phyloP scores from a whole-genome alignment of 495 filamentous ascomycete genomes.

The Trichocladium uniseriatum region DNA sequence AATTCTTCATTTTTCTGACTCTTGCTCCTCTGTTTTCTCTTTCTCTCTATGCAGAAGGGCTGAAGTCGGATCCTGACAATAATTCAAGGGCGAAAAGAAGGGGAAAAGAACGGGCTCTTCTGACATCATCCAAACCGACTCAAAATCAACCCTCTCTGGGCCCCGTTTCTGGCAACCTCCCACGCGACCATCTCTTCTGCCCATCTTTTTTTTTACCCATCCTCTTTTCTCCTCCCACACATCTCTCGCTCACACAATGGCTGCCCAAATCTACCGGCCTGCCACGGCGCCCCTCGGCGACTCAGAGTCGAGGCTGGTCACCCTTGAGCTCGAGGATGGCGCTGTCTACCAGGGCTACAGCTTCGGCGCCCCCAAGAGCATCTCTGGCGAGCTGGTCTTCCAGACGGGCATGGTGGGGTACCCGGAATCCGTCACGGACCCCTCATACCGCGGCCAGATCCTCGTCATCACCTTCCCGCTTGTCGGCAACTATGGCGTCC shows the following conservation, averaged over 20 bases:
- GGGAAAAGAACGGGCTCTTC: slow-evolving; percentile 3
- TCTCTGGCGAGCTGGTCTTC: slow-evolving; percentile 95
- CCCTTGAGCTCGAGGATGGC: slow-evolving; percentile 86
- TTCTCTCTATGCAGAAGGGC: slow-evolving; percentile 11
- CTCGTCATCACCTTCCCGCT: slow-evolving; percentile 95
- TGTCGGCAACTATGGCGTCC: slow-evolving; percentile 97
- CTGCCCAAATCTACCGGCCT: slow-evolving; percentile 42
- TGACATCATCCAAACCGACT: slow-evolving; percentile 3
- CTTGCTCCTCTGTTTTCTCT: slow-evolving; percentile 4
- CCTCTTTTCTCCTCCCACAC: not conserved
- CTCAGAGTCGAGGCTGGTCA: slow-evolving; percentile 48
- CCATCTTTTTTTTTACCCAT: not conserved
- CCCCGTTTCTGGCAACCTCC: not conserved
- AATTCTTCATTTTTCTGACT: slow-evolving; percentile 9
- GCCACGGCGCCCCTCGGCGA: slow-evolving; percentile 42
- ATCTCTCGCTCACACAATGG: slow-evolving; percentile 23
- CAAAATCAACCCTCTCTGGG: not conserved
- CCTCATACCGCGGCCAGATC: slow-evolving; percentile 97
- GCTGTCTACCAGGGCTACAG: slow-evolving; percentile 83
- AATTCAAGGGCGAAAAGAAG: not conserved
- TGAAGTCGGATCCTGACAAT: slow-evolving; percentile 11
- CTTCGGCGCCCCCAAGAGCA: slow-evolving; percentile 86
- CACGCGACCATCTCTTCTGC: not conserved
- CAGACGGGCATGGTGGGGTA: slow-evolving; percentile 99
- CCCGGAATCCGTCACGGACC: slow-evolving; percentile 95